phyloP scores from a whole-genome alignment of 495 filamentous ascomycete genomes.

The Daldinia loculata region DNA sequence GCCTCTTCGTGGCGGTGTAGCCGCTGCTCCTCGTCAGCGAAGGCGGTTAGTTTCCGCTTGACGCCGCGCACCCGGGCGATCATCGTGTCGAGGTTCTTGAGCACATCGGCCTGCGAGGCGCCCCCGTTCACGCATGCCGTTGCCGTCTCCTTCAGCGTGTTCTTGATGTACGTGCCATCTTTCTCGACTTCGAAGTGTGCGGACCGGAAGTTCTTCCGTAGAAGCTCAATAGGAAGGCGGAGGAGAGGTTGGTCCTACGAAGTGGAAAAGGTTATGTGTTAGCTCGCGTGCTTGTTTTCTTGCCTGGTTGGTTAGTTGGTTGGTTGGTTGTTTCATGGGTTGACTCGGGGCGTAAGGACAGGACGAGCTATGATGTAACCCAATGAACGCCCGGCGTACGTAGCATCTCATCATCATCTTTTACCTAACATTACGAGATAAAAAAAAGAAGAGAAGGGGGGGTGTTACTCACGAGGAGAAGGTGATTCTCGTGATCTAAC shows the following conservation, averaged over 20 bases:
- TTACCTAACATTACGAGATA: not conserved
- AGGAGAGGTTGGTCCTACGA: constrained; percentile 92
- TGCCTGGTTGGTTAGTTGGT: not conserved
- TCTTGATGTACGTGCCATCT: constrained; percentile 74
- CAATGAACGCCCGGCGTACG: not conserved
- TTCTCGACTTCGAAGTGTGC: constrained; percentile 84
- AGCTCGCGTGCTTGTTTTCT: not conserved
- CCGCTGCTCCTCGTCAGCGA: constrained; percentile 78
- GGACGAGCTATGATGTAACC: constrained; percentile 3
- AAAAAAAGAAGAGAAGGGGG: not conserved
- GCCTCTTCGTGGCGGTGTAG: constrained; percentile 77
- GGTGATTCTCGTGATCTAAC: constrained; percentile 59
- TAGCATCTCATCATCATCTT: not conserved
- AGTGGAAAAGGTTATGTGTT: not conserved
- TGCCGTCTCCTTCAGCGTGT: constrained; percentile 72
- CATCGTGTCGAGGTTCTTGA: constrained; percentile 83
- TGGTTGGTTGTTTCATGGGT: not conserved
- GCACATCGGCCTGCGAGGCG: constrained; percentile 70
- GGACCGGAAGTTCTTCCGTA: constrained; percentile 90
- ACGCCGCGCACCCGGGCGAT: constrained; percentile 81
- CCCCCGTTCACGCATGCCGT: constrained; percentile 69
- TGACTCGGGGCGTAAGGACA: not conserved
- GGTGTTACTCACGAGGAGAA: constrained; percentile 52
- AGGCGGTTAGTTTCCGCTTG: constrained; percentile 82
- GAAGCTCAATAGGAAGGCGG: constrained; percentile 87